Base-by-base conservation (phyloP, 192 early-diverging fungal genomes). In the Entophlyctis helioformis region DNA sequence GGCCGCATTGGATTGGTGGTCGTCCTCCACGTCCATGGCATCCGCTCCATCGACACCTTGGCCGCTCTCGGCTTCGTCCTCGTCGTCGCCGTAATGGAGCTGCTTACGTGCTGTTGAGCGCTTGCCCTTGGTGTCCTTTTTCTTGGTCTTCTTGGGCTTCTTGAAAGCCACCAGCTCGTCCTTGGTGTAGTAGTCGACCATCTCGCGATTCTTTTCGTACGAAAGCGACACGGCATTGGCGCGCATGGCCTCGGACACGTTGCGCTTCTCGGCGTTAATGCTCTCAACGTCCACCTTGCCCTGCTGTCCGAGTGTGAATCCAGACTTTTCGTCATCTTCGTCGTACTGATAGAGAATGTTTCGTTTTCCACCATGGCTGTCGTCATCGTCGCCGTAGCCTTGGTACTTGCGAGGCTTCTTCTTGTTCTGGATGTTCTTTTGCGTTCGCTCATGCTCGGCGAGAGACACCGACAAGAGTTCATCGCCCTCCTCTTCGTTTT, bases 131-230 rank as follows among this genome's bases (percentile, higher is more conserved):
- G 21, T 25, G 40, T 22, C 41, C 48, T 62, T 64, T 42, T 64
- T 64, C 40, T 70, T 61, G n/a, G n/a, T n/a, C 67, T 83, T 84
- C 57, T 86, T 90, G 26, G 81, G 65, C 46, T 90, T 89, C 42
- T 85, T 86, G 41, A 94, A 90, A 12, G 72, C 44, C 4, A 81
- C 52, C 1, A 82, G 69, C 60, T 96, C 90, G 32, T 91, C 85
- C 39, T 80, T 71, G 35, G 90, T 90, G 65, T 94, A 92, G 56
- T 87, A 92, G 53, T 94, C 92, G 40, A 78, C 75, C 24, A 85
- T 78, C 56, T 84, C 75, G 29, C 68, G 68, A 18, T 48, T 57
- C 31, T 66, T 60, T 25, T 63, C 44, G 42, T 60, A 60, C 9
- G 54, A 50, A 20, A 87, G 46, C 9, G 67, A 57, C 22, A 81